phyloP scores from a whole-genome alignment of 106 monocot genomes.

The Dendrobium nobile region DNA sequence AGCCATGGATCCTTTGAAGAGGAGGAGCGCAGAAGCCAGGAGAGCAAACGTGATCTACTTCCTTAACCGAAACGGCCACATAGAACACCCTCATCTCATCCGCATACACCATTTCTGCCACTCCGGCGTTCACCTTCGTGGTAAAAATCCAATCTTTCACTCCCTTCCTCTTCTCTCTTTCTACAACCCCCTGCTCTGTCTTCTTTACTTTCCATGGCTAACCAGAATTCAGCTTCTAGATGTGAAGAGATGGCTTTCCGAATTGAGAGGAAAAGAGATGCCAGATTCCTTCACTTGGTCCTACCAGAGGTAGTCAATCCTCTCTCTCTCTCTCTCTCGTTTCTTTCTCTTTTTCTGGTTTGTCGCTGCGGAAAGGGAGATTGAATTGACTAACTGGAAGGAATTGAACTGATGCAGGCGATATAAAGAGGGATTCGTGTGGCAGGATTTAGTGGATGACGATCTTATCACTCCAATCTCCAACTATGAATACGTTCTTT shows the following conservation, averaged over 20 bases:
- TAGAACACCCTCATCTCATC: slow-evolving; percentile 63
- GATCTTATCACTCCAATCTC: slow-evolving; percentile 67
- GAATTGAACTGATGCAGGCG: slow-evolving; percentile 19
- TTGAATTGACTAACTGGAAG: neutral
- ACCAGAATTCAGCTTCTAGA: slow-evolving; percentile 19
- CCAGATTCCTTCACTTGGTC: slow-evolving; percentile 56
- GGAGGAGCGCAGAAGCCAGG: slow-evolving; percentile 27
- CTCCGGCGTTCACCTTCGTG: slow-evolving; percentile 41
- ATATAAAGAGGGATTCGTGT: slow-evolving; percentile 55
- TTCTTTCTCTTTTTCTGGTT: too few relatives aligned
- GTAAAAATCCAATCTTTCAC: slow-evolving; percentile 11
- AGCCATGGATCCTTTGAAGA: neutral
- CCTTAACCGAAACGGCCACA: slow-evolving; percentile 30
- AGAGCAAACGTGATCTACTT: slow-evolving; percentile 51
- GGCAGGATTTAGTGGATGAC: slow-evolving; percentile 66
- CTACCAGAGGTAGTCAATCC: slow-evolving; percentile 45
- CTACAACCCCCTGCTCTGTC: neutral
- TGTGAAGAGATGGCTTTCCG: slow-evolving; percentile 76
- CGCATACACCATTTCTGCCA: slow-evolving; percentile 30
- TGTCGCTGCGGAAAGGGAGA: neutral
- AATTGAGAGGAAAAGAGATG: slow-evolving; percentile 58
- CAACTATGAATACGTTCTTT: slow-evolving; percentile 66
- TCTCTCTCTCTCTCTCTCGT: neutral
- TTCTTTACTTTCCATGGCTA: neutral
- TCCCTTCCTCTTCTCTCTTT: neutral